phyloP scores from a whole-genome alignment of 768 basidiomycete genomes.

The Tricholoma bakamatsutake region DNA sequence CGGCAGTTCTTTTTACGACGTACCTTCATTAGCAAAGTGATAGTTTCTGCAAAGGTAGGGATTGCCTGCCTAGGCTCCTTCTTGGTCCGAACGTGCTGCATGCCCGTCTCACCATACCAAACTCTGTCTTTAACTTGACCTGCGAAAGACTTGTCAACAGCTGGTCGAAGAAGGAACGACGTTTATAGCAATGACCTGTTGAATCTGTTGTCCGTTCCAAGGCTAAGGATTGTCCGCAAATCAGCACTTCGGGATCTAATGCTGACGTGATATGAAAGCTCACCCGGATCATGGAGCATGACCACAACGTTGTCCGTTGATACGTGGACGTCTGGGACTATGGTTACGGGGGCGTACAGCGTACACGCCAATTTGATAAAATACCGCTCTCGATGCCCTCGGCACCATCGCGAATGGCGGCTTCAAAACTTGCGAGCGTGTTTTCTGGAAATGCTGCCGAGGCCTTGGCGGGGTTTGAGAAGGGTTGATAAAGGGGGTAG shows the following conservation, averaged over 20 bases:
- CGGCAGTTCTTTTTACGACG: conserved; percentile 16
- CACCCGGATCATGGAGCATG: conserved; percentile 95
- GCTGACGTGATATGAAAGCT: conserved; percentile 15
- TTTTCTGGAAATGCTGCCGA: conserved; percentile 88
- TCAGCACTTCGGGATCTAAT: conserved; percentile 2
- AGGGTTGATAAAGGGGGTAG: background rate
- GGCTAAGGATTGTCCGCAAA: conserved; percentile 27
- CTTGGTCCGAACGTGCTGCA: conserved; percentile 74
- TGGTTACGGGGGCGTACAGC: conserved; percentile 42
- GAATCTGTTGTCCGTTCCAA: conserved; percentile 81
- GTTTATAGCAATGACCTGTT: conserved; percentile 35
- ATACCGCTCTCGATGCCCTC: conserved; percentile 98
- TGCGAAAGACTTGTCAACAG: conserved; percentile 18
- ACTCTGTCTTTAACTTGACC: conserved; percentile 63
- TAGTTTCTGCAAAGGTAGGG: conserved; percentile 83
- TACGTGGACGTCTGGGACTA: conserved; percentile 86
- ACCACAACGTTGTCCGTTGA: conserved; percentile 82
- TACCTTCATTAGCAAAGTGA: conserved; percentile 74
- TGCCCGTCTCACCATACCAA: conserved; percentile 67
- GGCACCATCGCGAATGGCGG: conserved; percentile 91
- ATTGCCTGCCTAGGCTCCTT: conserved; percentile 82
- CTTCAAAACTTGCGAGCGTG: conserved; percentile 91
- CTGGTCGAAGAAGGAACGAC: background rate
- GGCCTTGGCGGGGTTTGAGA: conserved; percentile 46
- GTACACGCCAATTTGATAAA: conserved; percentile 31